phyloP scores from a whole-genome alignment of 2,329 filamentous ascomycete genomes.

The Ramularia endophylla region DNA sequence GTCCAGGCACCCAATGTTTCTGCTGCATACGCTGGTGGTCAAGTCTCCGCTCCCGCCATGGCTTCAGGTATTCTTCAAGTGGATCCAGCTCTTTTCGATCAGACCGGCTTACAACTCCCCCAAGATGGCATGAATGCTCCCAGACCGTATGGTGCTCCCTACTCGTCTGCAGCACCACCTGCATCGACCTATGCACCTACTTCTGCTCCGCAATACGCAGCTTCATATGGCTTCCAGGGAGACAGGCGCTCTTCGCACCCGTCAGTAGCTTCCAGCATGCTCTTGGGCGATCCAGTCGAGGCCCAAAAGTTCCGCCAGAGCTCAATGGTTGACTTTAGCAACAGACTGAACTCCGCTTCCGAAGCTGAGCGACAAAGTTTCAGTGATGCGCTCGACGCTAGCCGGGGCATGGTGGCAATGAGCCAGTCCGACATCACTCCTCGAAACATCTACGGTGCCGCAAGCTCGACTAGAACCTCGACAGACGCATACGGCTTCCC shows the following conservation, averaged over 20 bases:
- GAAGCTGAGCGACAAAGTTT: slow-evolving; percentile 63
- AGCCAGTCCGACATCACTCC: slow-evolving; percentile 80
- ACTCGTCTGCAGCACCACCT: slow-evolving; percentile 62
- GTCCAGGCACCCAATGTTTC: slow-evolving; percentile 27
- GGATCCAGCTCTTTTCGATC: slow-evolving; percentile 51
- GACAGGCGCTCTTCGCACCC: slow-evolving; percentile 74
- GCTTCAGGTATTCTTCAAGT: slow-evolving; percentile 58
- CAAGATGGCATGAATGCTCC: slow-evolving; percentile 70
- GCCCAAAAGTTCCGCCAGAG: slow-evolving; percentile 49
- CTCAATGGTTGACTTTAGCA: slow-evolving; percentile 58
- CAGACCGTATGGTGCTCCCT: slow-evolving; percentile 65
- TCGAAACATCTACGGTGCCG: slow-evolving; percentile 76
- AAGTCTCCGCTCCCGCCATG: slow-evolving; percentile 66
- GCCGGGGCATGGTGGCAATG: slow-evolving; percentile 90
- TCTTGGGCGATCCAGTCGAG: slow-evolving; percentile 44
- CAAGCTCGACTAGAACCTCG: slow-evolving; percentile 59
- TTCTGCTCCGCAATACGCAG: slow-evolving; percentile 57
- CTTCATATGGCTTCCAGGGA: slow-evolving; percentile 54
- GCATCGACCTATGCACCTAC: slow-evolving; percentile 63
- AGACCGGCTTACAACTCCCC: slow-evolving; percentile 59
- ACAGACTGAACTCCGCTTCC: slow-evolving; percentile 50
- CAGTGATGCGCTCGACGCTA: slow-evolving; percentile 85
- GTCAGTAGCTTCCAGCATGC: slow-evolving; percentile 60
- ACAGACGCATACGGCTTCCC: slow-evolving; percentile 90
- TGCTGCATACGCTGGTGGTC: slow-evolving; percentile 59